Conservation (phyloP, 2,329 filamentous ascomycete genomes). For the Calonectria montana region DNA sequence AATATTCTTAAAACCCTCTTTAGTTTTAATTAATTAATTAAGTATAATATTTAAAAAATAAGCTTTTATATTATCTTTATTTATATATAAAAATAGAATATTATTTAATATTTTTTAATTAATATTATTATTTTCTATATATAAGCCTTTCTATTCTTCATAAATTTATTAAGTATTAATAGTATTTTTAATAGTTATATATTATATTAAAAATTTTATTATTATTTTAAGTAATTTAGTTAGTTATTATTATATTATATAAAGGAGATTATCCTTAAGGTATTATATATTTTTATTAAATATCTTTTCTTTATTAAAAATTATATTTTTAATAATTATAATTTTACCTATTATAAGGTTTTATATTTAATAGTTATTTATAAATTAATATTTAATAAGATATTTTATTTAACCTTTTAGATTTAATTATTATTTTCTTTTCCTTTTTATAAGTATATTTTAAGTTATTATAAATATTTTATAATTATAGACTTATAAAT, state of each 20-base stretch:
- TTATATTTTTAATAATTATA: background rate
- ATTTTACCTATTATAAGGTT: background rate
- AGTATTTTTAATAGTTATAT: background rate
- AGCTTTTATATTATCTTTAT: too few species aligned
- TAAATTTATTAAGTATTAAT: background rate
- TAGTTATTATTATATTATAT: background rate
- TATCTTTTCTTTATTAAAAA: background rate
- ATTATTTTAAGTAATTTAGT: background rate
- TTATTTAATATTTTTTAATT: background rate
- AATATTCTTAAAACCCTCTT: too few species aligned
- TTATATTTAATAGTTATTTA: background rate
- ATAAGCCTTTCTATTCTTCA: background rate
- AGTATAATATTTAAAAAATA: too few species aligned
- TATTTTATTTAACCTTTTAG: background rate
- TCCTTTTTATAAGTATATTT: background rate
- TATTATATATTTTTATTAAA: background rate
- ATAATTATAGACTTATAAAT: background rate
- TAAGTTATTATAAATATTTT: background rate
- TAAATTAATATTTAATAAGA: background rate
- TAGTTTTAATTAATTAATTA: too few species aligned
- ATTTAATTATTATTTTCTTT: background rate
- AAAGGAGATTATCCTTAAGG: background rate
- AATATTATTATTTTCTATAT: background rate
- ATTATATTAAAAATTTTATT: background rate
- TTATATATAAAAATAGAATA: background rate